phyloP scores from a whole-genome alignment of 768 basidiomycete genomes.

The Dendrothele bispora region DNA sequence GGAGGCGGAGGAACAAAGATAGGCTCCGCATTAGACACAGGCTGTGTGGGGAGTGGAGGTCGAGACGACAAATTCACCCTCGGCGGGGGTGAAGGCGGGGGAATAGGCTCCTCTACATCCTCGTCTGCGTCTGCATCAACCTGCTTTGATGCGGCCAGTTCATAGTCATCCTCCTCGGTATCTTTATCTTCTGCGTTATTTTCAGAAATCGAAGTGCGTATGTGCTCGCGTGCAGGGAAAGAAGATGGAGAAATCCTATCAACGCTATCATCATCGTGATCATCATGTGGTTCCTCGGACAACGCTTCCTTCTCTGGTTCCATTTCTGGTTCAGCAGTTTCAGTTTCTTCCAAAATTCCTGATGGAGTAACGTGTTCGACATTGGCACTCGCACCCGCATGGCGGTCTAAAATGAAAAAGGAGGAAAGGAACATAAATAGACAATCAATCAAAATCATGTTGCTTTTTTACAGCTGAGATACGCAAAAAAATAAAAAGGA shows the following conservation, averaged over 20 bases:
- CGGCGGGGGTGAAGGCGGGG: background rate
- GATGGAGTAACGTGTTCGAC: background rate
- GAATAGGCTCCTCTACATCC: background rate
- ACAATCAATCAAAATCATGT: too few species aligned
- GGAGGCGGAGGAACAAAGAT: conserved; percentile 8
- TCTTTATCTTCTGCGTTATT: background rate
- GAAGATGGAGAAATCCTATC: background rate
- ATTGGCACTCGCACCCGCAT: background rate
- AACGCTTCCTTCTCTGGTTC: background rate
- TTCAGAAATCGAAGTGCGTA: background rate
- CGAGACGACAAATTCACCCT: background rate
- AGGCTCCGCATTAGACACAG: background rate
- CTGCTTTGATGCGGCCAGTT: too few species aligned
- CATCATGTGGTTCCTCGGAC: background rate
- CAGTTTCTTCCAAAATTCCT: conserved; percentile 5
- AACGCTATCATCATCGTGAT: background rate
- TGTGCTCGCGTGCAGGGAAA: background rate
- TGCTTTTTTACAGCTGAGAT: conserved; percentile 12
- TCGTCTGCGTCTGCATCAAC: background rate
- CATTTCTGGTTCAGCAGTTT: conserved; percentile 1
- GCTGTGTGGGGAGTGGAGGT: background rate
- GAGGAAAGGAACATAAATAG: background rate
- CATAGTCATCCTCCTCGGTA: too few species aligned
- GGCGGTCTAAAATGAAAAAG: too few species aligned
- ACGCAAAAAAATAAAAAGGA: conserved; percentile 11